Percentiles rank a stretch among this genome's conserved stretches.
Conservation (phyloP, 768 basidiomycete genomes). For the Mrakia blollopis region DNA sequence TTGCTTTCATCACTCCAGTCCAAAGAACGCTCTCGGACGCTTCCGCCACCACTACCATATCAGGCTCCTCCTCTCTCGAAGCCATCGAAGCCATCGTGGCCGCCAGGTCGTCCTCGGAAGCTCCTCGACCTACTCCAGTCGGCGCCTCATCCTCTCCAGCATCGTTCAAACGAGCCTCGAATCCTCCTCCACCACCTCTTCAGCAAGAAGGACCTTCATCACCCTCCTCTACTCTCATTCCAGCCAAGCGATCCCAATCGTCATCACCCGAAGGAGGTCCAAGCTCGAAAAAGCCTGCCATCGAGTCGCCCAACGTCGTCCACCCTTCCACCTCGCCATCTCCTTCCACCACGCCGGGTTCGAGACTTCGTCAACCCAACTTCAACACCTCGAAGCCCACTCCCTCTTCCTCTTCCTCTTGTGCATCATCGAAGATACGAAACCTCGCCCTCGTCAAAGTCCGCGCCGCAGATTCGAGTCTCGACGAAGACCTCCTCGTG, state of each 20-base stretch:
- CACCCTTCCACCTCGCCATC: background rate
- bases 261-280: background rate
- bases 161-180: background rate
- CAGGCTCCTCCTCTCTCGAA: conserved; percentile 1
- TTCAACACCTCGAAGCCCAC: background rate
- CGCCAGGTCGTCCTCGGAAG: background rate
- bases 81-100: background rate
- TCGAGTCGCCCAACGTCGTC: background rate
- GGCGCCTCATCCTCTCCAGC: background rate
- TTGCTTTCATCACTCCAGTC: background rate
- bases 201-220: background rate
- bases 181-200: background rate
- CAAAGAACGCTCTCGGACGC: background rate
- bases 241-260: background rate
- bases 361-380: no score
- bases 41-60: background rate
- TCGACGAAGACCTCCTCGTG: background rate
- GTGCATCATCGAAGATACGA: background rate
- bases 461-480: background rate
- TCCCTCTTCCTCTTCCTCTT: background rate
- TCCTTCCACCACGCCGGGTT: background rate
- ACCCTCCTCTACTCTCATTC: background rate
- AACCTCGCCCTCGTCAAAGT: background rate
- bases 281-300: background rate
- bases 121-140: background rate